phyloP scores from a whole-genome alignment of 345 rosid species.

The Citrus cavaleriei region DNA sequence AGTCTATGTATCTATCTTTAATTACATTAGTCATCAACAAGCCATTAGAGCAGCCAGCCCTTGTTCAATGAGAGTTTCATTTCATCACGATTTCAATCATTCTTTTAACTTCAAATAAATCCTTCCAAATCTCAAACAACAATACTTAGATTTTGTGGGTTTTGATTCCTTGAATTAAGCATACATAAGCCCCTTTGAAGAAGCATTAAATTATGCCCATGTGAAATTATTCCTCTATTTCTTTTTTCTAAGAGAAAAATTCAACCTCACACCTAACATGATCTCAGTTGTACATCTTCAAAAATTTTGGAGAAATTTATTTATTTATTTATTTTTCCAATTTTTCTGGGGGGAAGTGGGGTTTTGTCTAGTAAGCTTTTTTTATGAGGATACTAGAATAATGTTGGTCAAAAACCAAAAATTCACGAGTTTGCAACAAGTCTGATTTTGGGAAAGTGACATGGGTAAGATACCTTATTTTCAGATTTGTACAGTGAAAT shows the following conservation, averaged over 20 bases:
- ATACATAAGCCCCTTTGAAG: not conserved
- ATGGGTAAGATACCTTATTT: not conserved
- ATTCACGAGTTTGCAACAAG: no score
- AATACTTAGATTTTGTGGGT: not conserved
- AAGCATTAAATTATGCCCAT: not conserved
- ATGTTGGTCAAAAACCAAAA: not conserved
- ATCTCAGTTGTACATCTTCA: not conserved
- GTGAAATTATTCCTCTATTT: not conserved
- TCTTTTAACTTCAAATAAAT: not conserved
- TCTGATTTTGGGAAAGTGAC: not conserved
- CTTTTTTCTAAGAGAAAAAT: not conserved
- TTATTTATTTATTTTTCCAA: no score
- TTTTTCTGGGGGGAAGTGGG: not conserved
- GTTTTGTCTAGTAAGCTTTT: not conserved
- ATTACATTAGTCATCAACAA: not conserved
- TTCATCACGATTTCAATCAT: not conserved
- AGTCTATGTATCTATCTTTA: not conserved
- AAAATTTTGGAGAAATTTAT: no score
- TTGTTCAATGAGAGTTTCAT: not conserved
- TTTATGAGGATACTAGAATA: not conserved
- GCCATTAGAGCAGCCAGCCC: no score
- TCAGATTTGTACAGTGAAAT: not conserved
- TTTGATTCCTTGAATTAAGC: not conserved
- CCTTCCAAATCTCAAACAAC: not conserved
- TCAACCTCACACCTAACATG: not conserved